Conservation (phyloP, 352 stramenopile species). For the Blastocystis sp. region DNA sequence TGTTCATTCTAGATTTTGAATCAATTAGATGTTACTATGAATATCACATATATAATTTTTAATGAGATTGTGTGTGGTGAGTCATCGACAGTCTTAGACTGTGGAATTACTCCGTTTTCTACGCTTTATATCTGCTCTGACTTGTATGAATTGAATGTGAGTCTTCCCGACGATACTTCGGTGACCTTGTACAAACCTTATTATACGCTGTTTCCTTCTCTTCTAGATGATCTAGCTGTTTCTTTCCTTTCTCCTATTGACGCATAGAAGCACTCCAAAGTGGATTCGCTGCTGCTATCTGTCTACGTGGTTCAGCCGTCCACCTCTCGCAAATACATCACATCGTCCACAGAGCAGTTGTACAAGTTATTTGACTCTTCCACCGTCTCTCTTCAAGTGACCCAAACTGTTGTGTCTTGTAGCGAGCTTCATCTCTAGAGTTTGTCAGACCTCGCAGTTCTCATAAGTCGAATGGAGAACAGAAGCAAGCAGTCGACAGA, state of each 20-base stretch:
- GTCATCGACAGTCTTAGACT: not conserved
- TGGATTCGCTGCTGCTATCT: not conserved
- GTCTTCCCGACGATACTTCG: not conserved
- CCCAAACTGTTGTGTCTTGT: not conserved
- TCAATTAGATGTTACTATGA: not conserved
- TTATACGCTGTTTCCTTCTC: not conserved
- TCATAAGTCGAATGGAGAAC: conserved; percentile 5
- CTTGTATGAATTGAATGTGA: conserved; percentile 17
- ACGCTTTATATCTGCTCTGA: conserved; percentile 34
- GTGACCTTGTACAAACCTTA: conserved; percentile 38
- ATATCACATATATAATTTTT: not conserved
- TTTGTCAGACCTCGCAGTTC: not conserved
- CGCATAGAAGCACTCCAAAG: conserved; percentile 6
- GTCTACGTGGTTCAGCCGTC: not conserved
- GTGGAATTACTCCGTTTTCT: conserved; percentile 12
- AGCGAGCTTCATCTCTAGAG: not conserved
- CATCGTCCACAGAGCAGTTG: not conserved
- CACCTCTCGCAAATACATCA: not conserved
- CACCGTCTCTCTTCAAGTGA: not conserved
- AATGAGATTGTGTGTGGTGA: conserved; percentile 36
- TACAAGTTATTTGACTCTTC: conserved; percentile 44
- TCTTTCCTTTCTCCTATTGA: not conserved
- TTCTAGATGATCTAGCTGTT: conserved; percentile 26
- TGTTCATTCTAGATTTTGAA: conserved; percentile 4
- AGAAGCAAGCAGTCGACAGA: not conserved